Evolutionary conservation across 495 filamentous ascomycete species (phyloP).

Genomic region (Talaromyces stipitatus): DNA sequence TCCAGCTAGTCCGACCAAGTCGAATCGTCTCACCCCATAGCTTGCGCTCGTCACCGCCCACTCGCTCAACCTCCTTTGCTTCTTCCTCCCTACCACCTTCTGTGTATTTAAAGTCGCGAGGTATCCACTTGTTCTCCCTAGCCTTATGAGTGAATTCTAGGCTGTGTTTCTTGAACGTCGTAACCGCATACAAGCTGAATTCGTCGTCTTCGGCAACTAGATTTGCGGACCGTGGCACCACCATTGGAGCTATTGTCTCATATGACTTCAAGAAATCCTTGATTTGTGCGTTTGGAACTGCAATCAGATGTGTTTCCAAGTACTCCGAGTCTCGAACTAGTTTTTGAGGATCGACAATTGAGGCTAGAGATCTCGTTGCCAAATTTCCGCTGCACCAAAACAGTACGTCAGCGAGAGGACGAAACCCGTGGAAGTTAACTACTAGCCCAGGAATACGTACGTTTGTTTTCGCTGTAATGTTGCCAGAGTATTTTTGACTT

Average conservation of each 20-base stretch:
- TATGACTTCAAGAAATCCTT: constrained; percentile 88
- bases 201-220: constrained; percentile 77
- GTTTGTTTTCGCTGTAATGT: constrained; percentile 80
- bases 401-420: not conserved
- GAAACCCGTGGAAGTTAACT: not conserved
- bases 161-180: constrained; percentile 84
- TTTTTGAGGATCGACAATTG: constrained; percentile 68
- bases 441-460: constrained; percentile 43
- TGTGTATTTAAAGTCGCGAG: constrained; percentile 86
- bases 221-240: constrained; percentile 80
- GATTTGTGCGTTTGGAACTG: constrained; percentile 64
- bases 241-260: constrained; percentile 75
- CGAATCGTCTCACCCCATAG: constrained; percentile 86
- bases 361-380: constrained; percentile 83
- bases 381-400: constrained; percentile 79
- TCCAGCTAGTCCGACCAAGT: constrained; percentile 79
- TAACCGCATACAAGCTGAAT: constrained; percentile 81
- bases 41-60: constrained; percentile 74
- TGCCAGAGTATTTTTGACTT: constrained; percentile 72
- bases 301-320: constrained; percentile 89
- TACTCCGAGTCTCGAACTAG: constrained; percentile 90
- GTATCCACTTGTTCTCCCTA: constrained; percentile 86
- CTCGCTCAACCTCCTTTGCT: constrained; percentile 69
- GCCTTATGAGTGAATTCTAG: constrained; percentile 82
- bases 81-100: constrained; percentile 86